Percentiles rank a stretch among this genome's conserved stretches.
These are phyloP conservation scores for Pichia sp. DNA, from an alignment of 1,139 yeast genomes.

Conservation along the genomic window DNA sequence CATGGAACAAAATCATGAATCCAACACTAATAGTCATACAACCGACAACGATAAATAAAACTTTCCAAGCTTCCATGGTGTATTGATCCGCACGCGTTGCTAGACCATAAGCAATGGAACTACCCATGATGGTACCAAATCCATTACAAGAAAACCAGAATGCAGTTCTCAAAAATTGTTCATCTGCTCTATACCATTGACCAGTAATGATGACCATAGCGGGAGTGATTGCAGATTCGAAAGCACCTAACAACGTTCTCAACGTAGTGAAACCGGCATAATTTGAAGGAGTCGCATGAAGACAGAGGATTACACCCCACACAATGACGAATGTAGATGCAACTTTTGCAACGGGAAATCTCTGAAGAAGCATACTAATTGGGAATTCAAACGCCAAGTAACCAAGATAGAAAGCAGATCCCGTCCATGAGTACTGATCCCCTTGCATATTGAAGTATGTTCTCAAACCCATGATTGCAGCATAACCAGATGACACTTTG, in stretches of 20 bases:
- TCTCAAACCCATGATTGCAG: slow-evolving; percentile 49
- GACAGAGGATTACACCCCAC: slow-evolving; percentile 41
- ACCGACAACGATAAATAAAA: slow-evolving; percentile 42
- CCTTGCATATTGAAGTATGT: slow-evolving; percentile 43
- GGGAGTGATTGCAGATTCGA: slow-evolving; percentile 45
- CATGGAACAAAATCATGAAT: slow-evolving; percentile 31
- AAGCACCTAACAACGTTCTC: slow-evolving; percentile 40
- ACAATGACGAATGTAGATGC: slow-evolving; percentile 31
- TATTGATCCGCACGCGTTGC: slow-evolving; percentile 27
- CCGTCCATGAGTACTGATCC: slow-evolving; percentile 50
- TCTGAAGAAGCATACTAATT: slow-evolving; percentile 36
- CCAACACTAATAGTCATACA: slow-evolving; percentile 41
- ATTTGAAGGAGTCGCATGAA: slow-evolving; percentile 36
- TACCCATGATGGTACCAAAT: slow-evolving; percentile 39
- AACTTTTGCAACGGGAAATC: slow-evolving; percentile 37
- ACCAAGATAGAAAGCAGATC: slow-evolving; percentile 50
- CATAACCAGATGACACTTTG: slow-evolving; percentile 50
- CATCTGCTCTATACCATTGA: slow-evolving; percentile 47
- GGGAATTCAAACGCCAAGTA: slow-evolving; percentile 43
- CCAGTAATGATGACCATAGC: slow-evolving; percentile 46
- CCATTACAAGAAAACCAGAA: slow-evolving; percentile 48
- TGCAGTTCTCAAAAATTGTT: slow-evolving; percentile 40
- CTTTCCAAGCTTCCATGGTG: slow-evolving; percentile 41
- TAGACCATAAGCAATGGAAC: slow-evolving; percentile 44
- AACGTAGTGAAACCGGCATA: slow-evolving; percentile 34